Percentiles rank a stretch among this genome's conserved stretches.
These are phyloP conservation scores for Stagonosporopsis cucurbitacearum DNA, from an alignment of 2,329 filamentous ascomycete species.

Conservation along the genomic window DNA sequence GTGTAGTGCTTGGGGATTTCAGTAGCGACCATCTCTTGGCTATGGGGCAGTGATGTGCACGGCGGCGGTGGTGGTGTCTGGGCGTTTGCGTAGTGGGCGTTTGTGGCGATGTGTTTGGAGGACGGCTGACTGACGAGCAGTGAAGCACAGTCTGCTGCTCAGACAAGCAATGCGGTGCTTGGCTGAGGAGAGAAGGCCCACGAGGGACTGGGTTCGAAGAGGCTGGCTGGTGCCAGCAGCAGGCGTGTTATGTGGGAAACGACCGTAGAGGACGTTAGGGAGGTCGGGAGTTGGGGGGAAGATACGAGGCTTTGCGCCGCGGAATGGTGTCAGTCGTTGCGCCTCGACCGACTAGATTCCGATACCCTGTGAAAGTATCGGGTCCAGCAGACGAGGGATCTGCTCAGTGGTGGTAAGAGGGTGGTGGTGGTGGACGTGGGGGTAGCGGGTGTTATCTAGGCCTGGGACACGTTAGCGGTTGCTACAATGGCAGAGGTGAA, in stretches of 20 bases:
- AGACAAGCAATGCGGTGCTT: slow-evolving; percentile 95
- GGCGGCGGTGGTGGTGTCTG: slow-evolving; percentile 10
- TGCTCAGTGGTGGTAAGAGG: slow-evolving; percentile 53
- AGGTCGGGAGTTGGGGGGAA: slow-evolving; percentile 82
- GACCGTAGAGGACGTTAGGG: slow-evolving; percentile 84
- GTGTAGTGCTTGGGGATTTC: slow-evolving; percentile 82
- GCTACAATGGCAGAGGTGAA: background rate
- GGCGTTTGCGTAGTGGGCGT: slow-evolving; percentile 19
- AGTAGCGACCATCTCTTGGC: slow-evolving; percentile 79
- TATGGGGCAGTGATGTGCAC: slow-evolving; percentile 33
- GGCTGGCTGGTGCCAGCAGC: slow-evolving; percentile 90
- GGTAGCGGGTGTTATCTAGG: slow-evolving; percentile 70
- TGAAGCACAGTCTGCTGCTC: slow-evolving; percentile 97
- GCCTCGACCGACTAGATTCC: slow-evolving; percentile 74
- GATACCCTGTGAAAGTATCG: slow-evolving; percentile 86
- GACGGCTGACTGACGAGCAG: slow-evolving; percentile 46
- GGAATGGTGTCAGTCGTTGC: slow-evolving; percentile 81
- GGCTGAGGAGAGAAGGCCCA: slow-evolving; percentile 98
- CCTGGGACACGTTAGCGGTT: slow-evolving; percentile 50
- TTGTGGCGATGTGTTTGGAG: slow-evolving; percentile 14
- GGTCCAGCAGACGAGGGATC: slow-evolving; percentile 79
- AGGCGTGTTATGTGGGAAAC: slow-evolving; percentile 59
- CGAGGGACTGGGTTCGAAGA: slow-evolving; percentile 62
- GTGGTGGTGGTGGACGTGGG: slow-evolving; percentile 38
- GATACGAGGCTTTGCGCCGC: slow-evolving; percentile 79